Percentiles rank a stretch among this genome's conserved stretches.
Conservation (phyloP, 1,284 basidiomycete genomes). For the Rhizoctonia solani region DNA sequence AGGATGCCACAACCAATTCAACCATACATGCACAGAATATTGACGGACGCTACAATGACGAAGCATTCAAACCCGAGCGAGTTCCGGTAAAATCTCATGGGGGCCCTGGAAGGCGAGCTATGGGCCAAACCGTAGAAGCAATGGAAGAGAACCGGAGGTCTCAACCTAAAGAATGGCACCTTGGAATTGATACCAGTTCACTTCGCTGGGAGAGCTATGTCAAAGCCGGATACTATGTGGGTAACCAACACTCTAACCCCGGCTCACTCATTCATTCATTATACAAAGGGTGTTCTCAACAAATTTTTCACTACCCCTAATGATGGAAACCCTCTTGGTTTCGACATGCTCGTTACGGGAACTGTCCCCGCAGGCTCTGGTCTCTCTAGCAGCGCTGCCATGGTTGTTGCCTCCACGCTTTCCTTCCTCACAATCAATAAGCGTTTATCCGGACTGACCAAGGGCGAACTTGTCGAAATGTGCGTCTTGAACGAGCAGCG, state of each 20-base stretch:
- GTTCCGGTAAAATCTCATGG: conserved; percentile 2
- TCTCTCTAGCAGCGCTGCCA: conserved; percentile 80
- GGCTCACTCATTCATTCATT: neutral
- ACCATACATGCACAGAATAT: conserved; percentile 61
- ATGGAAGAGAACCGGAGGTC: conserved; percentile 13
- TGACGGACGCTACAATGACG: conserved; percentile 42
- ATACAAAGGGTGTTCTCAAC: conserved; percentile 68
- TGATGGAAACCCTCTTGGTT: conserved; percentile 53
- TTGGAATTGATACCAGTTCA: conserved; percentile 71
- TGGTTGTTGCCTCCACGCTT: conserved; percentile 82
- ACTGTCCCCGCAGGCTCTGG: conserved; percentile 82
- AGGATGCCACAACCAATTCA: conserved; percentile 37
- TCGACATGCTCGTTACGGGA: conserved; percentile 72
- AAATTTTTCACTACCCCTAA: conserved; percentile 55
- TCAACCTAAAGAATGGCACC: conserved; percentile 56
- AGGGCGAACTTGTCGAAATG: conserved; percentile 72
- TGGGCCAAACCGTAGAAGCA: conserved; percentile 29
- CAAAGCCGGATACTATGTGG: conserved; percentile 77
- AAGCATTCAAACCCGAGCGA: conserved; percentile 28
- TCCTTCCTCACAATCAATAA: conserved; percentile 76
- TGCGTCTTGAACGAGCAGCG: conserved; percentile 81
- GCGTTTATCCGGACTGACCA: conserved; percentile 61
- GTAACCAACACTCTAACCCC: conserved; percentile 35
- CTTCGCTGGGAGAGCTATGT: conserved; percentile 86
- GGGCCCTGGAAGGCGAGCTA: conserved; percentile 21